Evolutionary conservation across 768 basidiomycete species (phyloP).

Genomic region (Hypholoma fasciculare): DNA sequence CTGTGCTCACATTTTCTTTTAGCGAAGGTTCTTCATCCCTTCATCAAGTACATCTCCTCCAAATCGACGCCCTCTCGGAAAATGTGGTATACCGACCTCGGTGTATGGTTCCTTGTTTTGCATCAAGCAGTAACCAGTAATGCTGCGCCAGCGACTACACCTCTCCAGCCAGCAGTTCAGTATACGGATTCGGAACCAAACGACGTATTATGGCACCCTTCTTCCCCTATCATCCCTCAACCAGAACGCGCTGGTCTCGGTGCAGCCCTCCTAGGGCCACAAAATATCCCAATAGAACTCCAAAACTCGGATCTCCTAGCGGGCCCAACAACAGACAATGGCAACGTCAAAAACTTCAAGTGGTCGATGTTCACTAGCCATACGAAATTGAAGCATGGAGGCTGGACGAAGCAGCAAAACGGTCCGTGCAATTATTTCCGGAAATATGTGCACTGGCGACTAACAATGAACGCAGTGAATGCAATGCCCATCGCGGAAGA

Average conservation of each 20-base stretch:
- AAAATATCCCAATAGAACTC: slow-evolving; percentile 53
- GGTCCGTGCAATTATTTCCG: slow-evolving; percentile 28
- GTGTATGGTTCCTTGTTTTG: too few relatives aligned
- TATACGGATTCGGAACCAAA: slow-evolving; percentile 22
- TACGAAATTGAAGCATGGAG: slow-evolving; percentile 59
- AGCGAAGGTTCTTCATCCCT: too few relatives aligned
- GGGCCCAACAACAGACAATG: slow-evolving; percentile 64
- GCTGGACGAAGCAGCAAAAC: slow-evolving; percentile 68
- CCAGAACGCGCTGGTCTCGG: slow-evolving; percentile 48
- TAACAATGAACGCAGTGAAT: slow-evolving; percentile 30
- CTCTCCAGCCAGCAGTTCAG: slow-evolving; percentile 18
- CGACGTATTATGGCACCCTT: slow-evolving; percentile 20
- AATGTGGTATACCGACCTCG: too few relatives aligned
- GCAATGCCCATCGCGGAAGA: slow-evolving; percentile 49
- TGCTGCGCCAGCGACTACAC: background rate
- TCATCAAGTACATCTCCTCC: too few relatives aligned
- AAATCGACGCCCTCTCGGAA: too few relatives aligned
- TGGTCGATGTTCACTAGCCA: slow-evolving; percentile 68
- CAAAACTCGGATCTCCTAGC: slow-evolving; percentile 60
- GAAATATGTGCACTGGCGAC: background rate
- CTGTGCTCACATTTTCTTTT: too few relatives aligned
- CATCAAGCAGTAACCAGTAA: too few relatives aligned
- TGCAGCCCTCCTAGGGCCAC: slow-evolving; percentile 50
- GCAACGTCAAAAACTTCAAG: slow-evolving; percentile 53
- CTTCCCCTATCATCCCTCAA: slow-evolving; percentile 27